Conservation (phyloP, 257 asterid species). For the Coffea eugenioides region DNA sequence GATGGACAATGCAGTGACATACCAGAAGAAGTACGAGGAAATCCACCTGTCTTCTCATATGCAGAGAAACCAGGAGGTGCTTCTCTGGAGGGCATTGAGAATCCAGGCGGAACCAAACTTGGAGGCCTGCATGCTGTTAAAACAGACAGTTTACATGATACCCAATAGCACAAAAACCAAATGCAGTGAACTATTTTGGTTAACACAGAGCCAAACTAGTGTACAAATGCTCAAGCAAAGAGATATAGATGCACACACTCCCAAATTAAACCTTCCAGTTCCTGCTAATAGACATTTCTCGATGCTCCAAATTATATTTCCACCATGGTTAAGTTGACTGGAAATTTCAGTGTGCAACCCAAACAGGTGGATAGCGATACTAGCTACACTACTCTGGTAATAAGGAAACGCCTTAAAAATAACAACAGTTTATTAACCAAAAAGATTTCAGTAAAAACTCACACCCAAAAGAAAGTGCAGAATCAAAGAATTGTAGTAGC, state of each 20-base stretch:
- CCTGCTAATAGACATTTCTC: neutral
- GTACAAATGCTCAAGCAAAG: neutral
- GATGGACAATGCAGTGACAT: constrained; percentile 13
- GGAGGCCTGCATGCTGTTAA: constrained; percentile 61
- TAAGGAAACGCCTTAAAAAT: neutral
- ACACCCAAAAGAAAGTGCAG: neutral
- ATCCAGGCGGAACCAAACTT: constrained; percentile 79
- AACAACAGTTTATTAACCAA: neutral
- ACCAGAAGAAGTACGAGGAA: constrained; percentile 57
- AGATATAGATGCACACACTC: neutral
- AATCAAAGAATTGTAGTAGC: neutral
- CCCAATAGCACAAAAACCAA: constrained; percentile 2
- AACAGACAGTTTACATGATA: constrained; percentile 11
- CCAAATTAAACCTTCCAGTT: neutral
- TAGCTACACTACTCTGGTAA: neutral
- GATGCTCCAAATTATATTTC: neutral
- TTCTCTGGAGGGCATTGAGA: constrained; percentile 64
- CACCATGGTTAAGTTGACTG: neutral
- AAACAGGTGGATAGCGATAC: neutral
- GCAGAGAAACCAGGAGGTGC: constrained; percentile 83
- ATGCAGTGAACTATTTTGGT: neutral
- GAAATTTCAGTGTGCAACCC: neutral
- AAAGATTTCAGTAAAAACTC: neutral
- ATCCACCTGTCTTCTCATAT: constrained; percentile 43
- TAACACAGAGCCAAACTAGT: neutral